Percentiles rank a stretch among this genome's conserved stretches.
Evolutionary conservation across 2,329 filamentous ascomycete genomes (phyloP).

Genomic region (Ophidiomyces ophidiicola): DNA sequence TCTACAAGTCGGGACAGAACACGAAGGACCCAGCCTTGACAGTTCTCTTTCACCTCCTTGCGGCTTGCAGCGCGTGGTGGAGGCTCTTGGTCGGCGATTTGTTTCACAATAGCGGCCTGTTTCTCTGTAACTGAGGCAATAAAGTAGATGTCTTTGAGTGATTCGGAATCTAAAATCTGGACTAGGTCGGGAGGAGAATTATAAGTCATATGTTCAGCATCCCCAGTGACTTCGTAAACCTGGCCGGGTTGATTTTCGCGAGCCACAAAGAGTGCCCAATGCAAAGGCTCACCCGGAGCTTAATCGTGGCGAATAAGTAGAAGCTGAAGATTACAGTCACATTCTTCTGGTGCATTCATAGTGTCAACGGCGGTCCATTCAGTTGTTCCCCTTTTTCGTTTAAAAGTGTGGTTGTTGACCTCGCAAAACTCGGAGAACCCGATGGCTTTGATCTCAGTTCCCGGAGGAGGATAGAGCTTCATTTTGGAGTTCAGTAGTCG

Average conservation of each 20-base stretch:
- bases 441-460: slow-evolving; percentile 10
- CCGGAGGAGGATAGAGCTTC: slow-evolving; percentile 5
- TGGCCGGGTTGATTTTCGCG: slow-evolving; percentile 18
- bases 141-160: slow-evolving; percentile 15
- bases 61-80: slow-evolving; percentile 17
- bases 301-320: slow-evolving; percentile 19
- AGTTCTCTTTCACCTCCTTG: slow-evolving; percentile 19
- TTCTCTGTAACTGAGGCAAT: slow-evolving; percentile 15
- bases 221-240: slow-evolving; percentile 21
- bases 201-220: slow-evolving; percentile 21
- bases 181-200: slow-evolving; percentile 13
- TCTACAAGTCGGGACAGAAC: slow-evolving; percentile 18
- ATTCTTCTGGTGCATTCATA: neutral
- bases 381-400: slow-evolving; percentile 14
- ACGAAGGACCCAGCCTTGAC: slow-evolving; percentile 19
- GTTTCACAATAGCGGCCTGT: slow-evolving; percentile 13
- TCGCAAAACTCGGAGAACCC: slow-evolving; percentile 18
- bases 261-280: slow-evolving; percentile 21
- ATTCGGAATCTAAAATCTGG: slow-evolving; percentile 11
- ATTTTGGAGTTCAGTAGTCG: no score
- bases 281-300: slow-evolving; percentile 16
- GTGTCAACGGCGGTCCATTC: slow-evolving; percentile 13
- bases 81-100: slow-evolving; percentile 16
- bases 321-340: slow-evolving; percentile 12
- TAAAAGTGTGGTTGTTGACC: slow-evolving; percentile 16